Conservation (phyloP, 176 grass and related monocot genomes). For the Musa schizocarpa region DNA sequence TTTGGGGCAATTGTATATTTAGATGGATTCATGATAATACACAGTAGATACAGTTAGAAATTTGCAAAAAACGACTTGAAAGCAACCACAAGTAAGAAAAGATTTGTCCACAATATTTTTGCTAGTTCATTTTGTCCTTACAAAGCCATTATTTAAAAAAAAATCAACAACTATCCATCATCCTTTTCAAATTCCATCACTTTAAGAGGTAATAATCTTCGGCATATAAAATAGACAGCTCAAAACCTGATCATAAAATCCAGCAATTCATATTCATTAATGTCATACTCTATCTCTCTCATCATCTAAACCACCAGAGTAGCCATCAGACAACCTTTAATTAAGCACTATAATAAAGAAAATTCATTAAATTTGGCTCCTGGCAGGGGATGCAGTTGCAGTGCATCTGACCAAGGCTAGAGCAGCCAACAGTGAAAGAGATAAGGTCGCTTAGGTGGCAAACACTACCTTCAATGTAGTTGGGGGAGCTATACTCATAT, state of each 20-base stretch:
- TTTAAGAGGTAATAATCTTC: too few relatives aligned
- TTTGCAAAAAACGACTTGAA: too few relatives aligned
- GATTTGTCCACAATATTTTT: neutral
- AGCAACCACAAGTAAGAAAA: neutral
- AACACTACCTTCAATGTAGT: neutral
- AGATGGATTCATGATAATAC: neutral
- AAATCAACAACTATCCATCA: neutral
- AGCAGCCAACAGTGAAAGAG: neutral
- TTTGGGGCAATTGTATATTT: neutral
- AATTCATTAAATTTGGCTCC: neutral
- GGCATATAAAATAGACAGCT: neutral
- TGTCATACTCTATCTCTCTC: neutral
- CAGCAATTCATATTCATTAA: neutral
- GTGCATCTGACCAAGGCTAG: too few relatives aligned
- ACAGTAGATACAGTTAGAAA: neutral
- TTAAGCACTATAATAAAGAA: neutral
- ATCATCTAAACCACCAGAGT: neutral
- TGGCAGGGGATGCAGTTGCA: too few relatives aligned
- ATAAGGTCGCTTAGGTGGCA: neutral
- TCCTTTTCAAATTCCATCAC: neutral
- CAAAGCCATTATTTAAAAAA: neutral
- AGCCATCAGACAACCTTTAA: neutral
- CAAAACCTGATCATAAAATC: neutral
- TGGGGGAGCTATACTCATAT: neutral
- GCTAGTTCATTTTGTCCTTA: neutral